Evolutionary conservation across 345 rosid species (phyloP), one percentile per base, ranked within the genome.

Genomic region (Populus euphratica): DNA sequence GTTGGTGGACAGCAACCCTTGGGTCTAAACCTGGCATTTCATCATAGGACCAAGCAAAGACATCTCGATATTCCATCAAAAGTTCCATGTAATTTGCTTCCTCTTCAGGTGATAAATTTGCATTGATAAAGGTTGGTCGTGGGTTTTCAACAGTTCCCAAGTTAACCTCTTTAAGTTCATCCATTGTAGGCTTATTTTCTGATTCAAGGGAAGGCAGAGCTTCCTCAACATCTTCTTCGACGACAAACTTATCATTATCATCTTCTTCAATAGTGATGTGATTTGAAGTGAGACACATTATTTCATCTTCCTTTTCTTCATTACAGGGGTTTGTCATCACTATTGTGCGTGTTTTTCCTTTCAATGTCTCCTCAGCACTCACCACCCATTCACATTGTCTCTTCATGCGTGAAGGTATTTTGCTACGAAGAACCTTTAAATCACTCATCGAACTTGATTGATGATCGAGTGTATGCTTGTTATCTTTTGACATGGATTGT

Each of bases 161-260:
- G 52, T 69, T 35, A 25, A 76, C 52, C 56, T 76, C 73, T 16
- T 69, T 76, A 2, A 76, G 27, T 16, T 68, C 68, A 16, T 76
- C 73, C 2, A 76, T 14, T 23, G 27, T 76, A 21, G 73, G 31
- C 18, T 76, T 25, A 8, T 38, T 27, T 6, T 49, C 38, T 47
- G 16, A 73, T 27, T 76, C 54, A 5, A 76, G 12, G 11, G 21
- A 16, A 18, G 39, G n/a, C 0, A 38, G 50, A 67, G 65, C 65
- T n/a, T 76, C 39, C 13, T 76, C 56, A 5, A 47, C 63, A 61
- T 61, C 31, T 39, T 65, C 49, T 9, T 18, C 8, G 5, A 54
- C 49, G 2, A 13, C 39, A 29, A 36, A 27, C 7, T 69, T 27
- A 9, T 21, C 25, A 8, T 27, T 13, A 33, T 67, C 78, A 4